Percentiles rank a stretch among this genome's conserved stretches.
These are phyloP conservation scores for Trametes cubensis DNA, from an alignment of 768 basidiomycete species.

Conservation along the genomic window DNA sequence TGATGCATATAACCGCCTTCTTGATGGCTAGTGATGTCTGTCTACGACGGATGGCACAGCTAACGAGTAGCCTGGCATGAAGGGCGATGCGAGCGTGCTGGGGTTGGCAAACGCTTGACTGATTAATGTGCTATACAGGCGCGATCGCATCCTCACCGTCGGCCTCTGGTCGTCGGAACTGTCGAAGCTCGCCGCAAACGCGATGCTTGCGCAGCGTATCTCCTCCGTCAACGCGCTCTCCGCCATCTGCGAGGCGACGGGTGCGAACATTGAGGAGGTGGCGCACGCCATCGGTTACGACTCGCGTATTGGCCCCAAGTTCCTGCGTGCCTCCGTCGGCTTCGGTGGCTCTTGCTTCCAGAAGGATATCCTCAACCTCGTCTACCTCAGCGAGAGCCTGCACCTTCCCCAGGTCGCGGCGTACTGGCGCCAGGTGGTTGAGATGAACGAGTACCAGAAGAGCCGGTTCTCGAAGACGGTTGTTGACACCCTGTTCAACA, in stretches of 20 bases:
- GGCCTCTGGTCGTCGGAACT: constrained; percentile 99
- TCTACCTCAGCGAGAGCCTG: constrained; percentile 92
- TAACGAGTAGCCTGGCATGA: too few relatives aligned
- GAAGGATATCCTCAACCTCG: constrained; percentile 98
- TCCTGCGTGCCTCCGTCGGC: constrained; percentile 93
- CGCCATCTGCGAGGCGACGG: constrained; percentile 98
- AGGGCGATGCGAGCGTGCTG: too few relatives aligned
- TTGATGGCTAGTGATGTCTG: too few relatives aligned
- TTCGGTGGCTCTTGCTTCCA: constrained; percentile 99
- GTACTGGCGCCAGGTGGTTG: constrained; percentile 97
- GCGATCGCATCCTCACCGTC: constrained; percentile 84
- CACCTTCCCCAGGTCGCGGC: constrained; percentile 96
- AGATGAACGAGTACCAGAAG: constrained; percentile 99
- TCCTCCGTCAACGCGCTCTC: constrained; percentile 98
- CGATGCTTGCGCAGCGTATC: constrained; percentile 99
- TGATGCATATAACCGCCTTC: neutral
- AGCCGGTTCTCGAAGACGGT: constrained; percentile 92
- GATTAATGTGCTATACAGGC: constrained; percentile 41
- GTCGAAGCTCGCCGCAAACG: constrained; percentile 97
- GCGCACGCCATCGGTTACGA: constrained; percentile 93
- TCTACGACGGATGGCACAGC: too few relatives aligned
- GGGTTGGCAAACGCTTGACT: neutral
- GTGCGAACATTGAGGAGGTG: constrained; percentile 98
- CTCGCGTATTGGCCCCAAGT: constrained; percentile 90
- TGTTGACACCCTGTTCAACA: constrained; percentile 97